These are phyloP conservation scores for Tanacetum coccineum DNA, from an alignment of 129 eudicot species.

Conservation along the genomic window DNA sequence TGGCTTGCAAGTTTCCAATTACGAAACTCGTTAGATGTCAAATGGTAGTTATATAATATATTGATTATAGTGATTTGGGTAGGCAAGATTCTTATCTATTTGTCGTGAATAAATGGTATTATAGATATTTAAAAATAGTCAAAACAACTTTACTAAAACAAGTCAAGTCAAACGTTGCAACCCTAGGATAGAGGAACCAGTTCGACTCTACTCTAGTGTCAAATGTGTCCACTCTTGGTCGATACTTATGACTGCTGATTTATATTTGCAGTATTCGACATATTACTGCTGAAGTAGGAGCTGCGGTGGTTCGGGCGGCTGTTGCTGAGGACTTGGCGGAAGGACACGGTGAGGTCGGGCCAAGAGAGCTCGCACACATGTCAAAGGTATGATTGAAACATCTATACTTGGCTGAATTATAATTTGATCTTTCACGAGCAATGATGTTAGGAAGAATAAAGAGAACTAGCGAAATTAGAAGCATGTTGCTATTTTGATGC, in stretches of 20 bases:
- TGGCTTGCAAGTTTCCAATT: constrained; percentile 7
- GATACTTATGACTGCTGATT: constrained; percentile 11
- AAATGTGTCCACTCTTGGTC: not conserved
- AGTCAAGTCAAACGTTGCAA: not conserved
- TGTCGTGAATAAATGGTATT: not conserved
- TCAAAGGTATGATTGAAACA: constrained; percentile 53
- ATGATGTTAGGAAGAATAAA: not conserved
- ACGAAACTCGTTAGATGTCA: not conserved
- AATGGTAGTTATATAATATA: not conserved
- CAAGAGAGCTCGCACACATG: constrained; percentile 74
- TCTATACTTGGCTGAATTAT: not conserved
- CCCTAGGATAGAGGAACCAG: not conserved
- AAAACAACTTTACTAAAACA: not conserved
- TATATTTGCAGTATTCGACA: constrained; percentile 74
- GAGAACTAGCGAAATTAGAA: not conserved
- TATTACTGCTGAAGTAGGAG: constrained; percentile 96
- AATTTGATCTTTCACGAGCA: too few relatives aligned
- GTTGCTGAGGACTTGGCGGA: constrained; percentile 92
- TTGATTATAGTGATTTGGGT: constrained; percentile 4
- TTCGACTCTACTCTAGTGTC: not conserved
- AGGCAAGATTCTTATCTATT: not conserved
- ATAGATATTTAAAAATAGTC: constrained; percentile 11
- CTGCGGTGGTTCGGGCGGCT: constrained; percentile 81
- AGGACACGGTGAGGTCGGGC: constrained; percentile 81
- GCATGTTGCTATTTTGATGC: constrained; percentile 8